Conservation (phyloP, 352 stramenopile genomes). For the Phytophthora sansomeana region DNA sequence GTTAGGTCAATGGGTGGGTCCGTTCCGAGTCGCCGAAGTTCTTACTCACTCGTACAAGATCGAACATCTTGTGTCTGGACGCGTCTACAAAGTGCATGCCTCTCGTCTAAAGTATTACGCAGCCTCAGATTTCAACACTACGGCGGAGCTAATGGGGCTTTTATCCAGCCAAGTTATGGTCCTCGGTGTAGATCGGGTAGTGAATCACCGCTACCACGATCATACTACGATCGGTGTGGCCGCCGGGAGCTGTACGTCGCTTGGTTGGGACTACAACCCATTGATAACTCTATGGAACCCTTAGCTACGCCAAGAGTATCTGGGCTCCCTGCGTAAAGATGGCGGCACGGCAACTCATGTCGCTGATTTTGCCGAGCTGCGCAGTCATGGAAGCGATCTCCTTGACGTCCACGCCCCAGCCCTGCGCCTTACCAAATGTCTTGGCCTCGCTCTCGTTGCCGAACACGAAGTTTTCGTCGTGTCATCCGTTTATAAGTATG, state of each 20-base stretch:
- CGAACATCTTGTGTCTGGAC: slow-evolving; percentile 9
- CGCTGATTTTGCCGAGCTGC: slow-evolving; percentile 94
- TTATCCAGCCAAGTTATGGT: slow-evolving; percentile 14
- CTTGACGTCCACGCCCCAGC: slow-evolving; percentile 89
- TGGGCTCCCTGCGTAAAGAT: slow-evolving; percentile 98
- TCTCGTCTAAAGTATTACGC: slow-evolving; percentile 25
- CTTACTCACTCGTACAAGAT: slow-evolving; percentile 19
- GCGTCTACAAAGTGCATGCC: slow-evolving; percentile 3
- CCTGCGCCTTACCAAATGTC: slow-evolving; percentile 92
- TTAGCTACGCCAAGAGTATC: too few species aligned
- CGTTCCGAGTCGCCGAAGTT: slow-evolving; percentile 19
- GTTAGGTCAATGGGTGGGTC: slow-evolving; percentile 20
- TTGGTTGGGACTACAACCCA: too few species aligned
- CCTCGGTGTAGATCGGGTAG: too few species aligned
- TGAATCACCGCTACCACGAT: too few species aligned
- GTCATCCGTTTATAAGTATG: too few species aligned
- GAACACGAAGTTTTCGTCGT: slow-evolving; percentile 99
- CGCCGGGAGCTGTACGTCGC: too few species aligned
- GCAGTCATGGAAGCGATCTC: slow-evolving; percentile 95
- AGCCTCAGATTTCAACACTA: slow-evolving; percentile 8
- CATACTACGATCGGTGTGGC: too few species aligned
- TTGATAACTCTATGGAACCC: too few species aligned
- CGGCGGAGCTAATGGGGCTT: slow-evolving; percentile 11
- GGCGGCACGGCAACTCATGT: slow-evolving; percentile 92
- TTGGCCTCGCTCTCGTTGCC: slow-evolving; percentile 98